Percentiles rank a stretch among this genome's conserved stretches.
phyloP scores from a whole-genome alignment of 1,284 basidiomycete genomes.

The Ceratobasidium sp. region DNA sequence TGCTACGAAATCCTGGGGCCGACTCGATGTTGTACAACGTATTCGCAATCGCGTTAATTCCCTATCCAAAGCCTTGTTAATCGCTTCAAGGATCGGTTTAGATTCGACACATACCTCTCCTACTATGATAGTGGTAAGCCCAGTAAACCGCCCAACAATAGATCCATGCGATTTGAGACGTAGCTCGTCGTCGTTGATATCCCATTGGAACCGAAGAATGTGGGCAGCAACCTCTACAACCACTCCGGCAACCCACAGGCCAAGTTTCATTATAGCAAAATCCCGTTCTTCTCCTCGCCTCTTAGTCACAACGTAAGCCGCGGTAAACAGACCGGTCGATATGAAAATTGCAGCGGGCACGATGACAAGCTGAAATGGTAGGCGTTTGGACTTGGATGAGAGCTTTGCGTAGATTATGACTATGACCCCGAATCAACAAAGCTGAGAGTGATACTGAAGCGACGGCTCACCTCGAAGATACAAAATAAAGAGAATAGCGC shows the following conservation, averaged over 20 bases:
- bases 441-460: too few species aligned
- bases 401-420: too few species aligned
- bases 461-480: too few species aligned
- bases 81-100: not conserved
- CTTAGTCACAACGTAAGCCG: not conserved
- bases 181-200: not conserved
- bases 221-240: constrained; percentile 15
- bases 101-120: constrained; percentile 6
- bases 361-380: not conserved
- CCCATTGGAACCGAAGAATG: not conserved
- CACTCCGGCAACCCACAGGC: not conserved
- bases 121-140: constrained; percentile 1
- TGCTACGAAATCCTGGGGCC: not conserved
- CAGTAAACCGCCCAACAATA: not conserved
- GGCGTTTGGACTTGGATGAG: not conserved
- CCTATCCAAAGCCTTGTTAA: not conserved
- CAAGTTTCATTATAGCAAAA: not conserved
- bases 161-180: constrained; percentile 5
- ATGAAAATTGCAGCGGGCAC: not conserved
- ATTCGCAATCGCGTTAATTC: constrained; percentile 1
- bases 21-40: not conserved
- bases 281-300: not conserved
- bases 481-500: too few species aligned
- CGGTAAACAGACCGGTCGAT: constrained; percentile 4
- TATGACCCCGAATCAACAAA: too few species aligned